Evolutionary conservation across 2,329 filamentous ascomycete genomes (phyloP), one percentile per base, ranked within the genome.

Genomic region (Verticillium dahliae): DNA sequence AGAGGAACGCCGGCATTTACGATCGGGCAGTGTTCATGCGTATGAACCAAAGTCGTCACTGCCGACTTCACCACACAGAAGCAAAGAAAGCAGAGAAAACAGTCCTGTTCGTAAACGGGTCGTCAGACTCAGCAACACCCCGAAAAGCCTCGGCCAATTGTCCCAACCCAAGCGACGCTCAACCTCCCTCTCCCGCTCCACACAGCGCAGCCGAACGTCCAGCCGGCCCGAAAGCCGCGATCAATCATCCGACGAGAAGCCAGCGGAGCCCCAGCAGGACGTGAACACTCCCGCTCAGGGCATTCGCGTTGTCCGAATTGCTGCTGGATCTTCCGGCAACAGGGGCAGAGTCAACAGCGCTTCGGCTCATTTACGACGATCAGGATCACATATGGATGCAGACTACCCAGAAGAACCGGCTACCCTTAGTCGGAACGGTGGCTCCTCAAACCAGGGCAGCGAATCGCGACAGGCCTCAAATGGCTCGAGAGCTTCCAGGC

Each of bases 51-150:
- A 71, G 56, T 73, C 76, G 1, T 78, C 78, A 9, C 72, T 75
- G 39, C 74, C 72, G 9, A 68, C 72, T 1, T 84, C 80, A 18
- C 81, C 82, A 1, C 71, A 74, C 1, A 75, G 73, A 58, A 82
- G 78, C 57, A 75, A 77, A 56, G 82, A 84, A 50, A 82, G 78
- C 59, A 74, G 77, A 56, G 82, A 84, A 50, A 75, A 73, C 60
- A 85, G 82, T 66, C 84, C 84, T 0, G 75, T 78, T 2, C 77
- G 83, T 64, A 86, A 85, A 69, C 76, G 84, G 50, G 81, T 87
- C 35, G 82, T 87, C 15, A 80, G 84, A 14, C 73, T 87, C 18
- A 85, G 82, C 70, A 79, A 79, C 61, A 78, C 80, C 1, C 77
- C 82, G 31, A 77, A 79, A 58, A 78, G 76, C 62, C 68, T 79